Conservation (phyloP, 2,329 filamentous ascomycete genomes). For the Onygenales sp. region DNA sequence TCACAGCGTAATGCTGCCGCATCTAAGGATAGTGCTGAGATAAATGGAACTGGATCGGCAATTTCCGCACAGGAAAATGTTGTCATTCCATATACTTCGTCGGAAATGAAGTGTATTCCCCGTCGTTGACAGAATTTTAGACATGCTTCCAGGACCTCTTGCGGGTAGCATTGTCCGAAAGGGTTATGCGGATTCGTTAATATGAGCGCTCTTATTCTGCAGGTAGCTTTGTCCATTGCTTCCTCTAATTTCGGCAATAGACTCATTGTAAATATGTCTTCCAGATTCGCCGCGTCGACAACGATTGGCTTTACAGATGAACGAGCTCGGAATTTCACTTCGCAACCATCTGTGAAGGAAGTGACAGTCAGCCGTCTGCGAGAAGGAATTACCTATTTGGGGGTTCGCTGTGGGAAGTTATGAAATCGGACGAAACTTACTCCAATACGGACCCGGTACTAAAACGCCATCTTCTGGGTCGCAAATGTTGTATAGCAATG, state of each 20-base stretch:
- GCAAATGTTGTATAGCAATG: constrained; percentile 24
- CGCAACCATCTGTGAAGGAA: constrained; percentile 12
- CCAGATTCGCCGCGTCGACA: constrained; percentile 11
- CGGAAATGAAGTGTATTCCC: constrained; percentile 19
- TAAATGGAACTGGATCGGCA: constrained; percentile 8
- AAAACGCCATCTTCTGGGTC: constrained; percentile 24
- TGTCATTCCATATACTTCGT: constrained; percentile 19
- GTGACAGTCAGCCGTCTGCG: not conserved
- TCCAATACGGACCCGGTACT: constrained; percentile 22
- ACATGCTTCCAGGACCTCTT: constrained; percentile 11
- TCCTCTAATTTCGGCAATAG: constrained; percentile 11
- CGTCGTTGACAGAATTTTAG: constrained; percentile 15
- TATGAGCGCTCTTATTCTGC: constrained; percentile 14
- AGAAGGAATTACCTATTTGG: not conserved
- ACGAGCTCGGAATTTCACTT: constrained; percentile 11
- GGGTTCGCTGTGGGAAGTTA: not conserved
- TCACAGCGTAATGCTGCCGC: constrained; percentile 9
- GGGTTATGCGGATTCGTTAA: constrained; percentile 20
- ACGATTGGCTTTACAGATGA: constrained; percentile 12
- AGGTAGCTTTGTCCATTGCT: constrained; percentile 9
- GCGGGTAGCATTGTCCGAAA: constrained; percentile 17
- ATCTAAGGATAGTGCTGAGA: constrained; percentile 12
- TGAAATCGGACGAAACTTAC: constrained; percentile 9
- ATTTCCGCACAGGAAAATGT: constrained; percentile 11
- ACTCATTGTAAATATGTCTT: constrained; percentile 8